Evolutionary conservation across 78 protist species (phyloP).

Genomic region (Bodo saltans): DNA sequence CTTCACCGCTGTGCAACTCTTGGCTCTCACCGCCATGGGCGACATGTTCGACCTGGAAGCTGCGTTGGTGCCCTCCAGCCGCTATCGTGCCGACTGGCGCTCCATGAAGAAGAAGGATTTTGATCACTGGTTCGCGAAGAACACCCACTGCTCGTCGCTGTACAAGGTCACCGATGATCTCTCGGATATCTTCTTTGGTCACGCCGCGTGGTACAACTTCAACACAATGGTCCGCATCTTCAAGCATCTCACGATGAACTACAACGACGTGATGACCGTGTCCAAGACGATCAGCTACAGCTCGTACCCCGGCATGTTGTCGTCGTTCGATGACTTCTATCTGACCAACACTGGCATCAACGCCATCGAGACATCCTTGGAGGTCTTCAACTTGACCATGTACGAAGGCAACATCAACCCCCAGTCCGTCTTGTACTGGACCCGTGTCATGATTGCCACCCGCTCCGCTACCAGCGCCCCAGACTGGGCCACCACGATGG

Average conservation of each 20-base stretch:
- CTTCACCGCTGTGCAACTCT: slow-evolving; percentile 5
- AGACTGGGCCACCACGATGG: slow-evolving; percentile 31
- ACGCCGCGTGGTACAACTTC: slow-evolving; percentile 48
- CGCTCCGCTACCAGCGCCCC: slow-evolving; percentile 10
- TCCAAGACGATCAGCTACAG: slow-evolving; percentile 8
- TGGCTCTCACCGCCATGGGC: slow-evolving; percentile 30
- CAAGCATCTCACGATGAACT: slow-evolving; percentile 50
- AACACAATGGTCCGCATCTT: slow-evolving; percentile 50
- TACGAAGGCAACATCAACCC: slow-evolving; percentile 37
- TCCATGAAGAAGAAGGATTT: slow-evolving; percentile 32
- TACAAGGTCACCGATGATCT: slow-evolving; percentile 51
- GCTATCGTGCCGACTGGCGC: background rate
- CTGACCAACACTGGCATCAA: slow-evolving; percentile 43
- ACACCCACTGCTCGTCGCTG: slow-evolving; percentile 57
- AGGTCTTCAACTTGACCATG: slow-evolving; percentile 42
- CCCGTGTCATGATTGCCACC: slow-evolving; percentile 30
- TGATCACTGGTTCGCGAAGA: background rate
- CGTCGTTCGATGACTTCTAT: slow-evolving; percentile 68
- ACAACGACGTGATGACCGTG: background rate
- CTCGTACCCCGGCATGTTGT: slow-evolving; percentile 40
- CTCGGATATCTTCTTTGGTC: slow-evolving; percentile 56
- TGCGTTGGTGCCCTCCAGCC: slow-evolving; percentile 24
- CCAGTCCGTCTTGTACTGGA: slow-evolving; percentile 50
- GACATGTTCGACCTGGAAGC: slow-evolving; percentile 44
- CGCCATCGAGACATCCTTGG: slow-evolving; percentile 70